phyloP scores from a whole-genome alignment of 2,329 filamentous ascomycete species.

The Lanzia echinophila region DNA sequence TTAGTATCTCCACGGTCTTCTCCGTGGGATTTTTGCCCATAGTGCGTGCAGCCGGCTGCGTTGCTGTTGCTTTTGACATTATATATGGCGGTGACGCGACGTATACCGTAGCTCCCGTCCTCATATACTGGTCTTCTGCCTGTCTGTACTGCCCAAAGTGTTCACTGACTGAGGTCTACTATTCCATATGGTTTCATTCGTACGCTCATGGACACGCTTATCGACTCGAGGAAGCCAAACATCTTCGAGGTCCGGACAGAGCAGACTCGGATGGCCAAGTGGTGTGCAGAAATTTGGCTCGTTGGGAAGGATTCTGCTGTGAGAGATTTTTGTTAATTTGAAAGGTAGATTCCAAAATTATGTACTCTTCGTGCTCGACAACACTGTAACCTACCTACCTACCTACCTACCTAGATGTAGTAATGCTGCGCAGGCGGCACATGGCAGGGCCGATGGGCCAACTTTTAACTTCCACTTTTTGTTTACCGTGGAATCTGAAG shows the following conservation, averaged over 20 bases:
- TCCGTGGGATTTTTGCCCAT: background rate
- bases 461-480: too few species aligned
- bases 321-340: too few species aligned
- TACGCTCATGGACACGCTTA: background rate
- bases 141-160: background rate
- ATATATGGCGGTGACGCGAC: background rate
- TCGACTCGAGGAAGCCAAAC: background rate
- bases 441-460: too few species aligned
- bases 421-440: too few species aligned
- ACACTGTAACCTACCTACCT: too few species aligned
- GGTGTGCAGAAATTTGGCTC: too few species aligned
- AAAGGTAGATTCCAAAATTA: too few species aligned
- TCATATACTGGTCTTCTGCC: background rate
- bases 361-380: too few species aligned
- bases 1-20: background rate
- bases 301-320: slow-evolving; percentile 51
- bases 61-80: background rate
- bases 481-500: too few species aligned
- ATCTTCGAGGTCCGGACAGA: background rate
- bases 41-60: background rate
- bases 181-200: background rate
- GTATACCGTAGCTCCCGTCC: background rate
- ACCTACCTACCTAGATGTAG: too few species aligned
- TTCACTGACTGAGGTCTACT: background rate
- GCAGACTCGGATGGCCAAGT: background rate